Evolutionary conservation across 2,329 filamentous ascomycete species (phyloP), one percentile per base, ranked within the genome.

Genomic region (Stenocarpella maydis): DNA sequence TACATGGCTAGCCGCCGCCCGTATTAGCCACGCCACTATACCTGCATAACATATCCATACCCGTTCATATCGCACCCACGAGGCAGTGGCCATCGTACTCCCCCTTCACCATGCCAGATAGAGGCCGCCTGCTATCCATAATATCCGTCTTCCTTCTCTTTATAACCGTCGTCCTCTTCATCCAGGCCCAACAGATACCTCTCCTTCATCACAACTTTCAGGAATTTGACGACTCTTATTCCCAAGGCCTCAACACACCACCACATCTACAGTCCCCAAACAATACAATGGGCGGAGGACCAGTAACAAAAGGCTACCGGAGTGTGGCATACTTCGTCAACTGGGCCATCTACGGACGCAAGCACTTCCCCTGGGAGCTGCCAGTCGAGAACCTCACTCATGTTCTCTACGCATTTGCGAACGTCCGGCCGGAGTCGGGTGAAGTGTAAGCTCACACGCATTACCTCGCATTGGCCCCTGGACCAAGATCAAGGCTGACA

Each of bases 361-460:
- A 95, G 75, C 92, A 96, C 78, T 87, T 90, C n/a, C 94, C 95
- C 0, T 92, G 97, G 77, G 90, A 97, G 77, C 86, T 98, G 7
- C 92, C 93, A 0, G 89, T 86, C 4, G 88, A 94, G 67, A 91
- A 93, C 68, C 87, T 98, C 50, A 98, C 95, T 0, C 95, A 98
- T 77, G 82, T 98, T 5, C 88, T 98, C 19, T 98, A 98, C 74
- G 85, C 95, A 19, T 98, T 98, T 81, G 95, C 93, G 76, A 97
- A 98, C 78, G 88, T 97, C 69, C 87, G 88, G 4, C 85, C 90
- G 3, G 92, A 95, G 3, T 89, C 87, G 39, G 95, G 95, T 61
- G 93, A 97, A 80, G 94, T 97, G 80, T 67, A 67, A 49, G 65
- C 31, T 79, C 75, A 1, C n/a, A n/a, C n/a, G n/a, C n/a, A n/a